Percentiles rank a stretch among this genome's conserved stretches.
Evolutionary conservation across 2,329 filamentous ascomycete genomes (phyloP).

Genomic region (Trichoderma gracile): DNA sequence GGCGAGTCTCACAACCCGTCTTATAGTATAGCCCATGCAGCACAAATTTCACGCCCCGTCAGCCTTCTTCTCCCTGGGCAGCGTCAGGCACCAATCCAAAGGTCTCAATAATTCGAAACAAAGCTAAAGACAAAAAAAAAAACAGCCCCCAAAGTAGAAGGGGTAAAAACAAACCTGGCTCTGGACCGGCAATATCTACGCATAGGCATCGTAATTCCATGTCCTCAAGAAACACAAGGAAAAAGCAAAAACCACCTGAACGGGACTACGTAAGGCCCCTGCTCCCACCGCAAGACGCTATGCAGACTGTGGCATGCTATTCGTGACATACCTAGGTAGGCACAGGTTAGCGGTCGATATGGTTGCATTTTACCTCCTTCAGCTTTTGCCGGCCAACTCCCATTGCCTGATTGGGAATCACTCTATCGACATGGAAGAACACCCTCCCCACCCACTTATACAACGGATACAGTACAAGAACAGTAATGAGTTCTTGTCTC

Average conservation of each 20-base stretch:
- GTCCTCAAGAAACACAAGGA: neutral
- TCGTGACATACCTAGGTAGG: neutral
- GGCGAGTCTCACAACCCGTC: neutral
- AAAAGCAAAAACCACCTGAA: neutral
- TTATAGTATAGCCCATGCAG: neutral
- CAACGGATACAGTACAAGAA: neutral
- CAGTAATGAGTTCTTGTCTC: neutral
- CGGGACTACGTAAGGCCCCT: neutral
- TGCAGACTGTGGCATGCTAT: neutral
- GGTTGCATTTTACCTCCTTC: neutral
- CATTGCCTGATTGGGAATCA: neutral
- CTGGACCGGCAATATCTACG: neutral
- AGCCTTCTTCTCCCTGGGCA: neutral
- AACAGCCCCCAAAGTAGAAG: neutral
- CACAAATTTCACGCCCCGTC: neutral
- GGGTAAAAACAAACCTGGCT: neutral
- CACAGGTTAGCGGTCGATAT: neutral
- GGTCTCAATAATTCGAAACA: neutral
- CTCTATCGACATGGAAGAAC: neutral
- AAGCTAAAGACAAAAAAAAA: neutral
- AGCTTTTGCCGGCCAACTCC: slow-evolving; percentile 2
- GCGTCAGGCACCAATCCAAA: neutral
- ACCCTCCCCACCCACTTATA: neutral
- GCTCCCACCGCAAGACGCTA: neutral
- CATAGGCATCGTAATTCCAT: neutral